phyloP scores from a whole-genome alignment of 140 eudicot genomes.

The Ambrosia hybrid region DNA sequence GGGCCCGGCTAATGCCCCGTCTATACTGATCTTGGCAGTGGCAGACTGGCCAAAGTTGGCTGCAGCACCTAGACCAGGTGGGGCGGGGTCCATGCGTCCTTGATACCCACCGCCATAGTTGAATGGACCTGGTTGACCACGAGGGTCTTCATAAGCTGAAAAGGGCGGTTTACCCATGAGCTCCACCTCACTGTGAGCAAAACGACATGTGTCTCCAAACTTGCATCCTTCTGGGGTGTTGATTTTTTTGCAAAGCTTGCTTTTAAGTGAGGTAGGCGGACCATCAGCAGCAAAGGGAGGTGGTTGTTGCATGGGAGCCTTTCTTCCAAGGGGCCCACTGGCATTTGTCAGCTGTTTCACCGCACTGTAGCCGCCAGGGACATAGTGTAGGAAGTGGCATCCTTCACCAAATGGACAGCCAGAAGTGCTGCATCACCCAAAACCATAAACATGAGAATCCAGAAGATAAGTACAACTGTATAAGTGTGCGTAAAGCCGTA shows the following conservation, averaged over 20 bases:
- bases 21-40: slow-evolving; percentile 66
- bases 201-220: slow-evolving; percentile 71
- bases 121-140: slow-evolving; percentile 45
- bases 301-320: slow-evolving; percentile 45
- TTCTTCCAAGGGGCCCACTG: slow-evolving; percentile 50
- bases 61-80: slow-evolving; percentile 44
- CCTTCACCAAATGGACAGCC: slow-evolving; percentile 84
- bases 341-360: slow-evolving; percentile 44
- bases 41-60: slow-evolving; percentile 62
- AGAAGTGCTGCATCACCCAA: slow-evolving; percentile 61
- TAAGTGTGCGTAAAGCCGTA: not conserved
- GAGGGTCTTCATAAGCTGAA: slow-evolving; percentile 50
- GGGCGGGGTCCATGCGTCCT: slow-evolving; percentile 43
- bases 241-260: slow-evolving; percentile 60
- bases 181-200: slow-evolving; percentile 68
- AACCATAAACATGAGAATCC: slow-evolving; percentile 23
- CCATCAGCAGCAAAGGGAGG: slow-evolving; percentile 49
- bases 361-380: slow-evolving; percentile 74
- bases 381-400: slow-evolving; percentile 74
- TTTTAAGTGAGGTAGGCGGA: slow-evolving; percentile 41
- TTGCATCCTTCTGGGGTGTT: slow-evolving; percentile 84
- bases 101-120: slow-evolving; percentile 36
- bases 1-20: slow-evolving; percentile 62
- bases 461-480: not conserved
- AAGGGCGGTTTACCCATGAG: slow-evolving; percentile 40